Conservation (phyloP, 768 basidiomycete genomes). For the Macrocybe gigantea region DNA sequence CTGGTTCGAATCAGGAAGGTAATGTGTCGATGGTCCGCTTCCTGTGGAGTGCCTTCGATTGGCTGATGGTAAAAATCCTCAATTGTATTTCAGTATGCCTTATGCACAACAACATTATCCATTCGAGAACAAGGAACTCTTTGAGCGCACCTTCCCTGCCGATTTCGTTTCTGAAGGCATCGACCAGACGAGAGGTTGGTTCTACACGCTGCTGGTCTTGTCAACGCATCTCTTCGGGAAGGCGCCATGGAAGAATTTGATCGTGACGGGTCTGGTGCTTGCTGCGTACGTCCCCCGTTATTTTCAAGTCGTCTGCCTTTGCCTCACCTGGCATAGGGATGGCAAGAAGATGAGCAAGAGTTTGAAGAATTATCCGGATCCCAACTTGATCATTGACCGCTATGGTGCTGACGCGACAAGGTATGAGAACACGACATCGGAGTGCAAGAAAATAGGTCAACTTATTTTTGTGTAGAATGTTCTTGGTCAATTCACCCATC, state of each 20-base stretch:
- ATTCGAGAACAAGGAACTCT: slow-evolving; percentile 91
- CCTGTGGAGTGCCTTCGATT: not conserved
- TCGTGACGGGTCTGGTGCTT: slow-evolving; percentile 92
- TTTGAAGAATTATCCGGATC: slow-evolving; percentile 94
- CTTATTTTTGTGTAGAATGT: slow-evolving; percentile 56
- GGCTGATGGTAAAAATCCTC: not conserved
- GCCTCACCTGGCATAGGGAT: slow-evolving; percentile 44
- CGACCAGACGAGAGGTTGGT: slow-evolving; percentile 99
- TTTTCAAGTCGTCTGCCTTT: not conserved
- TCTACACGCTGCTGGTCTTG: slow-evolving; percentile 94
- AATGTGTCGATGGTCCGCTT: slow-evolving; percentile 12
- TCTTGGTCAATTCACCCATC: slow-evolving; percentile 97
- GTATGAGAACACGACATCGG: slow-evolving; percentile 25
- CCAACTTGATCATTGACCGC: slow-evolving; percentile 79
- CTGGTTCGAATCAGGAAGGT: slow-evolving; percentile 99
- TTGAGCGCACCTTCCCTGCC: slow-evolving; percentile 84
- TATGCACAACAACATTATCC: slow-evolving; percentile 97
- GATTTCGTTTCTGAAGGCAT: slow-evolving; percentile 98
- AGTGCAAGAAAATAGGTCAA: not conserved
- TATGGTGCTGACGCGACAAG: slow-evolving; percentile 96
- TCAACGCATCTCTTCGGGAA: slow-evolving; percentile 91
- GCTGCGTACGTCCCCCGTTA: slow-evolving; percentile 60
- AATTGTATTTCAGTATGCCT: slow-evolving; percentile 75
- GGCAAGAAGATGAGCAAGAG: slow-evolving; percentile 99
- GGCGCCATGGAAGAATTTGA: slow-evolving; percentile 98